Evolutionary conservation across 805 yeast genomes (phyloP).

Genomic region (Lipomyces anomalus): DNA sequence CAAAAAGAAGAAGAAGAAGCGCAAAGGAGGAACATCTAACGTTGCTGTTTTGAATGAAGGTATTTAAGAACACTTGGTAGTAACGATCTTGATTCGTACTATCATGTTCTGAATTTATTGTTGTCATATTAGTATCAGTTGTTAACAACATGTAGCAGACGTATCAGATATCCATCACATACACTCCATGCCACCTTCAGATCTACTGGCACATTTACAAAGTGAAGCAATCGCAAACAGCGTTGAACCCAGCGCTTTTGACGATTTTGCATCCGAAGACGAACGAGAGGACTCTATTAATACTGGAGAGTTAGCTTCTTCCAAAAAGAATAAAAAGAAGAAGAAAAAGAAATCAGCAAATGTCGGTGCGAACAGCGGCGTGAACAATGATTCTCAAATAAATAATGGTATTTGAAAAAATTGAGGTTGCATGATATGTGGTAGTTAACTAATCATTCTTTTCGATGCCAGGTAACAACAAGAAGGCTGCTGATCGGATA

Average conservation of each 20-base stretch:
- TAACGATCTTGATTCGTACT: too few species aligned
- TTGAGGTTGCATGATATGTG: background rate
- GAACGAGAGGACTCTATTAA: constrained; percentile 4
- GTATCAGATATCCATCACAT: too few species aligned
- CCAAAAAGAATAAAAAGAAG: constrained; percentile 15
- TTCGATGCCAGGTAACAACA: constrained; percentile 1
- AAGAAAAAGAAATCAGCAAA: constrained; percentile 20
- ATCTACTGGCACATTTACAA: too few species aligned
- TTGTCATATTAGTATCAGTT: too few species aligned
- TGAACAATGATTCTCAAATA: background rate
- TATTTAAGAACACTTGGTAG: too few species aligned
- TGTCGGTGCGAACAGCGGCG: background rate
- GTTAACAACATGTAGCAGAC: too few species aligned
- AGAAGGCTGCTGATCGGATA: constrained; percentile 31
- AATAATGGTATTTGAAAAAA: background rate
- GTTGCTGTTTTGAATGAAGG: too few species aligned
- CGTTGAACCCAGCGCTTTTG: background rate
- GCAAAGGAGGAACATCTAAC: constrained; percentile 15
- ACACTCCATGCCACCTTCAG: too few species aligned
- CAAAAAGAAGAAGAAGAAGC: constrained; percentile 25
- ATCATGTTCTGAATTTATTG: too few species aligned
- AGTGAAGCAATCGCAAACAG: too few species aligned
- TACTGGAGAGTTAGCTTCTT: background rate
- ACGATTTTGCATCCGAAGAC: constrained; percentile 9
- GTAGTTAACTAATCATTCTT: background rate